phyloP scores from a whole-genome alignment of 805 yeast genomes.

The Barnettozyma salicaria region DNA sequence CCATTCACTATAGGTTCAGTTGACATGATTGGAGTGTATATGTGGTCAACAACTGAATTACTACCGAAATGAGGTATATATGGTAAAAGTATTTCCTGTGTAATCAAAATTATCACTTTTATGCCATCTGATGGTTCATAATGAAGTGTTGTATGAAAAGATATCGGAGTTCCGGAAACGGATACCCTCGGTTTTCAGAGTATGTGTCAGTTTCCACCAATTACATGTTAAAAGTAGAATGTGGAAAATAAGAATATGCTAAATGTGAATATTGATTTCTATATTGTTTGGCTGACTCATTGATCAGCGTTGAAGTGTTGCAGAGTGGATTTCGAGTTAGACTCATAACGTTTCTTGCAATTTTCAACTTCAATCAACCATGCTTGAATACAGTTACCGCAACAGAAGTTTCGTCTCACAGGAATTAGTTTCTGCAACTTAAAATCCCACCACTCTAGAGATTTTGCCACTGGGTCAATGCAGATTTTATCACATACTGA shows the following conservation, averaged over 20 bases:
- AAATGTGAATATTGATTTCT: too few relatives aligned
- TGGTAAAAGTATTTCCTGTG: too few relatives aligned
- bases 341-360: constrained; percentile 2
- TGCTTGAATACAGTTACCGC: constrained; percentile 38
- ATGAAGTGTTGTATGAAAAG: too few relatives aligned
- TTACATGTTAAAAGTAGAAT: too few relatives aligned
- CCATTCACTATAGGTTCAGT: constrained; percentile 46
- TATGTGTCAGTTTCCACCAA: too few relatives aligned
- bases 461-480: constrained; percentile 53
- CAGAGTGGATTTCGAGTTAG: background rate
- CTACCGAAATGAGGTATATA: too few relatives aligned
- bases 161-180: too few relatives aligned
- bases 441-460: constrained; percentile 64
- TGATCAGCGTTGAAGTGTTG: too few relatives aligned
- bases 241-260: too few relatives aligned
- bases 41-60: background rate
- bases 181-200: background rate
- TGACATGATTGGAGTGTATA: constrained; percentile 10
- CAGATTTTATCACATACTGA: constrained; percentile 43
- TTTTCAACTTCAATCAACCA: constrained; percentile 28
- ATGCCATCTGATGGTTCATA: constrained; percentile 1
- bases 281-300: too few relatives aligned
- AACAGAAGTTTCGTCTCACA: constrained; percentile 48
- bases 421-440: constrained; percentile 45
- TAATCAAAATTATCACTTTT: too few relatives aligned